Percentiles rank a stretch among this genome's conserved stretches.
Evolutionary conservation across 2,329 filamentous ascomycete genomes (phyloP).

Genomic region (Ceratocystiopsis brevicomis): DNA sequence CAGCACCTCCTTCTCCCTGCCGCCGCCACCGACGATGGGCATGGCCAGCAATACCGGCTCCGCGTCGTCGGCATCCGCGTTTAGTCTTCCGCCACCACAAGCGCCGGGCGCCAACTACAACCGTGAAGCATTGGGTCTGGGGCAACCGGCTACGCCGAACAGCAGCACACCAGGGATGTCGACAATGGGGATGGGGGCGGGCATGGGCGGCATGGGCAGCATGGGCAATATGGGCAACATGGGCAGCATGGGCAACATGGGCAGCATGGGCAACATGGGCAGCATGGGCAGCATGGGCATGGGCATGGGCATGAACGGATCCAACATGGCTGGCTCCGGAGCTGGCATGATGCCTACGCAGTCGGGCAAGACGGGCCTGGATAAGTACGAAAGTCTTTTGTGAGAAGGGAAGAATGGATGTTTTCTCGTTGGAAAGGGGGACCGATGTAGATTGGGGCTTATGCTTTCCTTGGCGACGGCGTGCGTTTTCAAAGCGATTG

Average conservation of each 20-base stretch:
- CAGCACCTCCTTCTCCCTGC: conserved; percentile 31
- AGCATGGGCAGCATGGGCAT: conserved; percentile 6
- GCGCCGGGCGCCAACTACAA: conserved; percentile 5
- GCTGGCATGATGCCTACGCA: conserved; percentile 14
- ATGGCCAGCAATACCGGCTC: conserved; percentile 6
- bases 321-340: conserved; percentile 1
- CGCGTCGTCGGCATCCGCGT: conserved; percentile 17
- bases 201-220: conserved; percentile 7
- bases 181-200: conserved; percentile 11
- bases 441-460: too few species aligned
- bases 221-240: conserved; percentile 13
- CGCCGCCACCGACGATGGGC: conserved; percentile 29
- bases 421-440: too few species aligned
- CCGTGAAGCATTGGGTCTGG: conserved; percentile 1
- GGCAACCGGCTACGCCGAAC: conserved; percentile 2
- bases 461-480: too few species aligned
- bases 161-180: background rate
- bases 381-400: conserved; percentile 50
- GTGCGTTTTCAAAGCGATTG: too few species aligned
- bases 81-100: conserved; percentile 28
- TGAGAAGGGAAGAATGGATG: conserved; percentile 14
- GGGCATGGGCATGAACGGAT: conserved; percentile 9
- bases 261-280: too few species aligned
- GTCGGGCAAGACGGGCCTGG: conserved; percentile 32
- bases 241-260: too few species aligned